phyloP scores from a whole-genome alignment of 805 yeast species.

The Blastobotrys muscicola region DNA sequence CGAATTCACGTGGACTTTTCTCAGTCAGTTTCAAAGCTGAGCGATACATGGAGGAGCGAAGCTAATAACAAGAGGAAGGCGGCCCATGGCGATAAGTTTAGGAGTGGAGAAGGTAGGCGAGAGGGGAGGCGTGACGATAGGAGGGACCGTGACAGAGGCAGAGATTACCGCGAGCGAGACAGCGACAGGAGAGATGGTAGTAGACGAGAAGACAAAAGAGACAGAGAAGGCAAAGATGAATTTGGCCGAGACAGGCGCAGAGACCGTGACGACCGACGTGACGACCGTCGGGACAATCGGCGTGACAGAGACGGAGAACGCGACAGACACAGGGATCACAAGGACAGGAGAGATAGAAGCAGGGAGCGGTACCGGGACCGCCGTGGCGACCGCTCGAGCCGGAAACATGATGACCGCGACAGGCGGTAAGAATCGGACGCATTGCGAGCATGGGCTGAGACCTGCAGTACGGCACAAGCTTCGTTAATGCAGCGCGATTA shows the following conservation, averaged over 20 bases:
- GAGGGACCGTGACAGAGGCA: too few species aligned
- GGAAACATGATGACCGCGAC: too few species aligned
- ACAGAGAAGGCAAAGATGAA: conserved; percentile 1
- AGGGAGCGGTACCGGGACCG: conserved; percentile 5
- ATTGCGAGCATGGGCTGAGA: too few species aligned
- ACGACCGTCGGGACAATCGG: conserved; percentile 1
- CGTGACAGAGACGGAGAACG: conserved; percentile 5
- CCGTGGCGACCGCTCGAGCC: conserved; percentile 2
- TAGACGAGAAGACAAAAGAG: too few species aligned
- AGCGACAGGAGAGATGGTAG: not conserved
- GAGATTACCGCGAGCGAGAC: too few species aligned
- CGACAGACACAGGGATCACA: conserved; percentile 15
- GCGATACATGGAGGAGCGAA: conserved; percentile 20
- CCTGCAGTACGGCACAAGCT: too few species aligned
- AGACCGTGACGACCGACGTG: not conserved
- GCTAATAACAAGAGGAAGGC: conserved; percentile 8
- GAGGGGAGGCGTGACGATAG: not conserved
- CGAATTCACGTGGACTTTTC: conserved; percentile 61
- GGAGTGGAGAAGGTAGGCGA: conserved; percentile 2
- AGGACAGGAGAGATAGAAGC: conserved; percentile 1
- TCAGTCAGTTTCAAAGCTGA: conserved; percentile 37
- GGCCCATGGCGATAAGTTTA: not conserved
- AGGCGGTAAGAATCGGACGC: too few species aligned
- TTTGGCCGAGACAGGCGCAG: not conserved
- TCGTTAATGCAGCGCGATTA: too few species aligned